Evolutionary conservation across 2,329 filamentous ascomycete genomes (phyloP).

Genomic region (Microcyclospora tardicrescens): DNA sequence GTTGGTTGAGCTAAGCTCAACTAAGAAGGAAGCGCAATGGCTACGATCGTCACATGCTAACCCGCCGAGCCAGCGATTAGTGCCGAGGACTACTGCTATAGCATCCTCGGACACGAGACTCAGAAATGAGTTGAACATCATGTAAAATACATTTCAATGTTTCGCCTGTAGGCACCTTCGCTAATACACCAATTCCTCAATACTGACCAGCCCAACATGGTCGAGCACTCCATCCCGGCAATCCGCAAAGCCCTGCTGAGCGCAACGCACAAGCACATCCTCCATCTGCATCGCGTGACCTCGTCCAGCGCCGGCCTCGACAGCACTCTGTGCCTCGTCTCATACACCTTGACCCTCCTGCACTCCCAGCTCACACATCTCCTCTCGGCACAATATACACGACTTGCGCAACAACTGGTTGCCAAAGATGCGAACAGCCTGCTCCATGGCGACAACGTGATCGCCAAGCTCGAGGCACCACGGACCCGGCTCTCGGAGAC

Average conservation of each 20-base stretch:
- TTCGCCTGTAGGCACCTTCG: no score
- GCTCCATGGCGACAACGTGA: conserved; percentile 29
- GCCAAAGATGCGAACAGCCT: conserved; percentile 27
- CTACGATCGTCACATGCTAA: no score
- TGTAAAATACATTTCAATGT: no score
- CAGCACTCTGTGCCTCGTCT: conserved; percentile 29
- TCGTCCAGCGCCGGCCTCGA: conserved; percentile 29
- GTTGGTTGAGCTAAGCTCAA: no score
- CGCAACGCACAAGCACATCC: conserved; percentile 6
- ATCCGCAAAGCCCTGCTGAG: neutral
- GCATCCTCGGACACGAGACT: no score
- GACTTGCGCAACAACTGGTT: conserved; percentile 16
- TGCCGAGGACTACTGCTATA: no score
- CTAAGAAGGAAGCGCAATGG: no score
- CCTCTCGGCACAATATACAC: conserved; percentile 23
- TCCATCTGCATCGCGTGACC: conserved; percentile 18
- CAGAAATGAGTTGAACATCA: no score
- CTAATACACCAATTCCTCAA: no score
- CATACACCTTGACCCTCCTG: conserved; percentile 32
- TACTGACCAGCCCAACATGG: no score
- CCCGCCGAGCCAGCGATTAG: no score
- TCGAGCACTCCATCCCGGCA: neutral
- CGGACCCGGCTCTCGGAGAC: conserved; percentile 21
- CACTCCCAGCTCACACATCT: conserved; percentile 27
- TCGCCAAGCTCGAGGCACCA: conserved; percentile 26